Conservation (phyloP, 257 asterid genomes). For the Fraxinus anomala region DNA sequence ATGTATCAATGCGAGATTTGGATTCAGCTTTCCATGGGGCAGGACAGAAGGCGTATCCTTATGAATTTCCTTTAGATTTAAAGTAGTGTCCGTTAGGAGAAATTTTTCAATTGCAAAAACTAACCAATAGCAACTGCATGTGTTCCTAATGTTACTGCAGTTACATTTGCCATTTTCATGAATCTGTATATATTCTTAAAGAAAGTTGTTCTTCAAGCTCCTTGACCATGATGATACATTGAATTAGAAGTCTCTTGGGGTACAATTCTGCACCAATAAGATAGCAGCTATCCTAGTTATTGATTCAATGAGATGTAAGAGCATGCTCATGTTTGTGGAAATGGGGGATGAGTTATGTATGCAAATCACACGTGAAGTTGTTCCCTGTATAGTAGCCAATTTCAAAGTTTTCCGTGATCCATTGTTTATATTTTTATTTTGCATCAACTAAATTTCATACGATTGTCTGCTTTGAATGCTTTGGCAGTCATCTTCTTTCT, state of each 20-base stretch:
- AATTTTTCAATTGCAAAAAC: neutral
- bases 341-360: neutral
- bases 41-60: conserved; percentile 76
- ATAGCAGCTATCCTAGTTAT: neutral
- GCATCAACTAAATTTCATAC: too few species aligned
- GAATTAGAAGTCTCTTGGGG: neutral
- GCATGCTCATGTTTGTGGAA: neutral
- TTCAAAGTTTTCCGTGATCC: too few species aligned
- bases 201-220: conserved; percentile 29
- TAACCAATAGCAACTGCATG: neutral
- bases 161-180: conserved; percentile 16
- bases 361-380: too few species aligned
- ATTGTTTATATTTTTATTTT: too few species aligned
- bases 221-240: conserved; percentile 41
- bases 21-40: conserved; percentile 97
- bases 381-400: too few species aligned
- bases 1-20: conserved; percentile 85
- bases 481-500: too few species aligned
- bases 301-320: neutral
- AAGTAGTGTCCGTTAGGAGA: neutral
- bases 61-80: neutral
- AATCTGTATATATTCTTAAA: conserved; percentile 22
- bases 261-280: neutral
- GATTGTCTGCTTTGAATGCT: too few species aligned
- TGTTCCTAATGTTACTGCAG: conserved; percentile 10